Percentiles rank a stretch among this genome's conserved stretches.
Conservation (phyloP, 306 rosid species). For the Trifolium fragiferum region DNA sequence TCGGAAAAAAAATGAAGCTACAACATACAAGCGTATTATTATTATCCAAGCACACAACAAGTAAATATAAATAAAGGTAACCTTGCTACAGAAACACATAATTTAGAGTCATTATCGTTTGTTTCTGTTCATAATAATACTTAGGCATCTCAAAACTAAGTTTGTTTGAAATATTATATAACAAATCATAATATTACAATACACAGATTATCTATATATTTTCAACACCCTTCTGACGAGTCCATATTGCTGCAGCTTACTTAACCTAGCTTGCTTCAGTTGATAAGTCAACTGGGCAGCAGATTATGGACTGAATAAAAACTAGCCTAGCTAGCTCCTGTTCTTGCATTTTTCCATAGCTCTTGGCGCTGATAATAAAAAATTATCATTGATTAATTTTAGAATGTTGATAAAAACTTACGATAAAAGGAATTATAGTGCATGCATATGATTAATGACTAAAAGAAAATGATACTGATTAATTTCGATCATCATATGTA, state of each 20-base stretch:
- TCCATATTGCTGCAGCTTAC: slow-evolving; percentile 54
- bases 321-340: slow-evolving; percentile 54
- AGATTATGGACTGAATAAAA: slow-evolving; percentile 39
- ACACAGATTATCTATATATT: slow-evolving; percentile 42
- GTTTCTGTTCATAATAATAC: slow-evolving; percentile 52
- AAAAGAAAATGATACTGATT: neutral
- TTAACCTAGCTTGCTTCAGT: slow-evolving; percentile 6
- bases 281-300: slow-evolving; percentile 19
- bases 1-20: slow-evolving; percentile 18
- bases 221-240: slow-evolving; percentile 59
- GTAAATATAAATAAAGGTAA: slow-evolving; percentile 36
- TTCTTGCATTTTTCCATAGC: slow-evolving; percentile 88
- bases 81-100: slow-evolving; percentile 50
- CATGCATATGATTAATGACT: neutral
- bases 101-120: slow-evolving; percentile 44
- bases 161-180: slow-evolving; percentile 40
- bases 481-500: too few relatives aligned
- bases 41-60: slow-evolving; percentile 47
- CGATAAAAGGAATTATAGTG: slow-evolving; percentile 1
- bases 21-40: slow-evolving; percentile 51
- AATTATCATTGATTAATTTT: neutral
- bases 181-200: slow-evolving; percentile 54
- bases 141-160: slow-evolving; percentile 41
- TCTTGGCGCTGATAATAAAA: slow-evolving; percentile 72
- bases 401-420: neutral